A percentile compares a stretch with the other conserved stretches of the same genome.
Evolutionary conservation across 1,284 basidiomycete genomes (phyloP).

Genomic region (Singerocomus inundabilis): DNA sequence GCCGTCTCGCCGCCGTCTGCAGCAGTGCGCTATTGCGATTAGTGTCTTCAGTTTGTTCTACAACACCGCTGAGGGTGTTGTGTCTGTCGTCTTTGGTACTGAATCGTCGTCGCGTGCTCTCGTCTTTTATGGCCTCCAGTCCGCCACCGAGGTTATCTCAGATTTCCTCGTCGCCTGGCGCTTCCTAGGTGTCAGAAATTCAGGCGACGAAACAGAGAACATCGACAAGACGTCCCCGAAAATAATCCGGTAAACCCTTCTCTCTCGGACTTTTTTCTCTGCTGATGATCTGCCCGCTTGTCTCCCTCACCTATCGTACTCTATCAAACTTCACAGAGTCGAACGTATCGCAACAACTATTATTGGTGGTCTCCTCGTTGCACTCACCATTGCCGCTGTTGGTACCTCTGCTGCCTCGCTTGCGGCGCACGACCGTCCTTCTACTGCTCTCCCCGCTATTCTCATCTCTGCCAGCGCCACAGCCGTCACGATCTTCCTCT

Average conservation of each 20-base stretch:
- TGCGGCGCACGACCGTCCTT: constrained; percentile 37
- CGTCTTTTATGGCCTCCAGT: constrained; percentile 51
- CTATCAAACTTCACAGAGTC: constrained; percentile 28
- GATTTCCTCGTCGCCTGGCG: constrained; percentile 36
- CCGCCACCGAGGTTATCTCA: constrained; percentile 24
- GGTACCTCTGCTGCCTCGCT: not conserved
- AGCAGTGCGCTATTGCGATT: constrained; percentile 34
- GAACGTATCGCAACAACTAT: constrained; percentile 38
- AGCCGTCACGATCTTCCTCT: constrained; percentile 40
- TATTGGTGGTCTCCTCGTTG: constrained; percentile 39
- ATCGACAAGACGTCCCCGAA: constrained; percentile 5
- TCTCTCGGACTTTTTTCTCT: not conserved
- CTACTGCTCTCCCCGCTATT: constrained; percentile 35
- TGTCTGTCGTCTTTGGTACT: constrained; percentile 45
- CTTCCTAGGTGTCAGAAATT: constrained; percentile 34
- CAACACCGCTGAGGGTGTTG: constrained; percentile 30
- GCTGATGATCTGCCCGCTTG: not conserved
- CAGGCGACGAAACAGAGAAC: constrained; percentile 33
- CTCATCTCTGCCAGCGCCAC: constrained; percentile 43
- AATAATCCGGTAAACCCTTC: constrained; percentile 30
- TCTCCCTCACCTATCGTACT: not conserved
- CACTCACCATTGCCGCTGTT: constrained; percentile 31
- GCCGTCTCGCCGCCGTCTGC: constrained; percentile 24
- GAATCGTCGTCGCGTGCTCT: constrained; percentile 47
- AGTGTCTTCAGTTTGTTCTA: constrained; percentile 37